These are phyloP conservation scores for Pseudoperonospora humuli DNA, from an alignment of 352 stramenopile species.

Conservation along the genomic window DNA sequence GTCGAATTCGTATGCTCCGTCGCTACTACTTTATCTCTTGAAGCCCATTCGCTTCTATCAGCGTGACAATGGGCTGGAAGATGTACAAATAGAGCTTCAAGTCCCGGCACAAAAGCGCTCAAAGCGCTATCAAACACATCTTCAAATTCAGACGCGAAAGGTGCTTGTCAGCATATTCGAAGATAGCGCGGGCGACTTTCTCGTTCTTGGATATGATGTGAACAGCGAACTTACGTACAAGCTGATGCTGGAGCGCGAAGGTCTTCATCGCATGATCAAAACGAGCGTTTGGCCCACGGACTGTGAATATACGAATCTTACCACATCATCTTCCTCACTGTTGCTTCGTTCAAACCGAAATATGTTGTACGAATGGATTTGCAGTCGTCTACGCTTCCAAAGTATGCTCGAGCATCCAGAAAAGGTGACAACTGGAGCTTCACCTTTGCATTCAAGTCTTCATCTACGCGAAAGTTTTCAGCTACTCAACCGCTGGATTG, in stretches of 20 bases:
- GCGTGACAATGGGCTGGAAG: constrained; percentile 4
- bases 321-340: constrained; percentile 20
- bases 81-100: constrained; percentile 8
- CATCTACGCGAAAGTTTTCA: constrained; percentile 46
- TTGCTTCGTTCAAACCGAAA: constrained; percentile 32
- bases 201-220: constrained; percentile 39
- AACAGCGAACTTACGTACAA: constrained; percentile 29
- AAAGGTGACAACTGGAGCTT: constrained; percentile 25
- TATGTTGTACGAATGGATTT: constrained; percentile 50
- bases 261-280: constrained; percentile 29
- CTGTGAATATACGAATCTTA: constrained; percentile 4
- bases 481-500: constrained; percentile 51
- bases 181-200: constrained; percentile 33
- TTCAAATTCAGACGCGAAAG: constrained; percentile 30
- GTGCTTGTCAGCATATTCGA: constrained; percentile 45
- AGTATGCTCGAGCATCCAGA: constrained; percentile 53
- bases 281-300: not conserved
- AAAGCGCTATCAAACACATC: constrained; percentile 25
- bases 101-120: constrained; percentile 2
- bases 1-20: constrained; percentile 50
- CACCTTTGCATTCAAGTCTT: constrained; percentile 29
- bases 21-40: constrained; percentile 37
- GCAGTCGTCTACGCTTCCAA: constrained; percentile 42
- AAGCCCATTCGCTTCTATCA: constrained; percentile 29
- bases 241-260: constrained; percentile 43